Conservation (phyloP, 2,329 filamentous ascomycete species). For the Alternaria brassicae region DNA sequence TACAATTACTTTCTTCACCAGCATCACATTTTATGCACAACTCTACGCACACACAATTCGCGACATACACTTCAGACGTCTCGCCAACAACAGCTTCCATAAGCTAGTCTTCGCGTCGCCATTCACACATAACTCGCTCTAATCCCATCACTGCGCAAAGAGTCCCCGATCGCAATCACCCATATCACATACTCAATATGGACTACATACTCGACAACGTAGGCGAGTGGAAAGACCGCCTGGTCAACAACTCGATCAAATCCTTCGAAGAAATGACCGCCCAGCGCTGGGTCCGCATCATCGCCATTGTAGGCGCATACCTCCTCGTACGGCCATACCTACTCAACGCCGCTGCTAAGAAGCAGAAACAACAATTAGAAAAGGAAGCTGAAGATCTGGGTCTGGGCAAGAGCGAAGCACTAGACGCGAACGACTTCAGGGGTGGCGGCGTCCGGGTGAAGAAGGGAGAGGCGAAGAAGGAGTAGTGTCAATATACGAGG, state of each 20-base stretch:
- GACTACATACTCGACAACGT: slow-evolving; percentile 35
- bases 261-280: slow-evolving; percentile 55
- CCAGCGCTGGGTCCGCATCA: slow-evolving; percentile 68
- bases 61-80: background rate
- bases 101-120: background rate
- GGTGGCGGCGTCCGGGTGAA: slow-evolving; percentile 31
- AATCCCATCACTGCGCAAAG: background rate
- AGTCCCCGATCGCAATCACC: slow-evolving; percentile 1
- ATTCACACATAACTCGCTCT: background rate
- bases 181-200: slow-evolving; percentile 15
- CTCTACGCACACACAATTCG: background rate
- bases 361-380: slow-evolving; percentile 70
- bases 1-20: slow-evolving; percentile 4
- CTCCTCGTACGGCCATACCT: slow-evolving; percentile 74
- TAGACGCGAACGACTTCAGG: slow-evolving; percentile 44
- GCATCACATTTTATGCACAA: background rate
- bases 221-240: slow-evolving; percentile 46
- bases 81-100: background rate
- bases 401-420: slow-evolving; percentile 39
- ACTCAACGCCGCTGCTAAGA: slow-evolving; percentile 69
- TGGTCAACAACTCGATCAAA: slow-evolving; percentile 51
- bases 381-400: slow-evolving; percentile 54
- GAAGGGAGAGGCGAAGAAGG: slow-evolving; percentile 57
- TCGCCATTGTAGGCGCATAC: slow-evolving; percentile 76
- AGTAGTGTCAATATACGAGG: background rate